These are phyloP conservation scores for Trametes maxima DNA, from an alignment of 768 basidiomycete genomes.

Conservation along the genomic window DNA sequence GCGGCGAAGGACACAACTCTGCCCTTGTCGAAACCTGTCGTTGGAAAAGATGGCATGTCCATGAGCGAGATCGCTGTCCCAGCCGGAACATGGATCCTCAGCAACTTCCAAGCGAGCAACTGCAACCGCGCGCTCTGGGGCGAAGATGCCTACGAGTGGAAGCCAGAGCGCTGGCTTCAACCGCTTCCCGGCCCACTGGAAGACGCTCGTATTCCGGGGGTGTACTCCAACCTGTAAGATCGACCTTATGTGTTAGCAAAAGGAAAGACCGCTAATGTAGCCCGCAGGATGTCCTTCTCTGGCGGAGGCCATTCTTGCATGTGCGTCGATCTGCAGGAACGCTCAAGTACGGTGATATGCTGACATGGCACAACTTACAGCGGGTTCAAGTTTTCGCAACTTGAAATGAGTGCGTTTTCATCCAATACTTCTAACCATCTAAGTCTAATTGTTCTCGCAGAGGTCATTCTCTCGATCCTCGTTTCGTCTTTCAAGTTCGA, in stretches of 20 bases:
- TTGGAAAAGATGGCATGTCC: constrained; percentile 14
- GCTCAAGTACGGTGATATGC: too few relatives aligned
- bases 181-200: constrained; percentile 13
- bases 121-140: constrained; percentile 47
- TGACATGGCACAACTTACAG: background rate
- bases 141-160: constrained; percentile 43
- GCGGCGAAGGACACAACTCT: constrained; percentile 37
- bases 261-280: background rate
- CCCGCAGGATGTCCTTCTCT: constrained; percentile 29
- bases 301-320: constrained; percentile 29
- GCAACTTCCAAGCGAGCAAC: constrained; percentile 45
- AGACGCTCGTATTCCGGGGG: constrained; percentile 22
- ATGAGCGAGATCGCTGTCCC: constrained; percentile 35
- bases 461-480: constrained; percentile 32
- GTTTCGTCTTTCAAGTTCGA: constrained; percentile 33
- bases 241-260: background rate
- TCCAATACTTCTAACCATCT: background rate
- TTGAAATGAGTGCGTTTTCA: constrained; percentile 27
- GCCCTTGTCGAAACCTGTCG: constrained; percentile 17
- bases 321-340: constrained; percentile 4
- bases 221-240: constrained; percentile 24
- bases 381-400: constrained; percentile 29
- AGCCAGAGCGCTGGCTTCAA: constrained; percentile 47
- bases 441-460: constrained; percentile 10
- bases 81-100: constrained; percentile 40